A percentile compares a stretch with the other conserved stretches of the same genome.
phyloP scores from a whole-genome alignment of 225 moss, liverwort and hornwort genomes.

The Pseudoscleropodium purum region DNA sequence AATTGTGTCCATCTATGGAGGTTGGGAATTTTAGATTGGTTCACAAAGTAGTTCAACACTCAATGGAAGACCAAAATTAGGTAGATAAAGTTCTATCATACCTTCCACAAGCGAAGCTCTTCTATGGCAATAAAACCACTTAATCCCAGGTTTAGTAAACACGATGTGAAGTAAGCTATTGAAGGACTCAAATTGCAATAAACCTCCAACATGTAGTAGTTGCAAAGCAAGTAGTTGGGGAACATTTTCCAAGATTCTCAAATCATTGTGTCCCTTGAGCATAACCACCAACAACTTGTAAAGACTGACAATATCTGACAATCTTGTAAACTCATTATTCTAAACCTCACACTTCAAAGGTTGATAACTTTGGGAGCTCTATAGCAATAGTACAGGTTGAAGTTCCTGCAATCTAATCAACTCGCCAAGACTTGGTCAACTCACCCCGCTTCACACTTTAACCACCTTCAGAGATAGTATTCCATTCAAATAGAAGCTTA shows the following conservation, averaged over 20 bases:
- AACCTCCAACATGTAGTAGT: background rate
- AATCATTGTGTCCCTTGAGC: background rate
- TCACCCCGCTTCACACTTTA: background rate
- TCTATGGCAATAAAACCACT: background rate
- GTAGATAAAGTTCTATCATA: background rate
- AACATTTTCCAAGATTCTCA: background rate
- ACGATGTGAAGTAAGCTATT: background rate
- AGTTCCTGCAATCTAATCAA: background rate
- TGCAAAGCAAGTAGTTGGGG: background rate
- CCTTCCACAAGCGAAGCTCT: background rate
- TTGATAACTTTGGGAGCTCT: background rate
- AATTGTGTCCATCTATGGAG: background rate
- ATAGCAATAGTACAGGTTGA: background rate
- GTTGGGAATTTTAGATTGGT: background rate
- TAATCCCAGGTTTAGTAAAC: background rate
- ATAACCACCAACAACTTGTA: background rate
- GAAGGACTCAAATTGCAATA: background rate
- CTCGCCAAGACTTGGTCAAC: background rate
- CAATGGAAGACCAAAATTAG: background rate
- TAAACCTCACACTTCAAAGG: background rate
- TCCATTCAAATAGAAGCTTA: background rate
- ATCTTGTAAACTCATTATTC: background rate
- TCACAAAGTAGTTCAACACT: background rate
- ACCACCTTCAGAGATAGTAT: background rate
- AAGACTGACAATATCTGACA: background rate